Evolutionary conservation across 140 eudicot species (phyloP), one percentile per base, ranked within the genome.

Genomic region (Ambrosia hybrid): DNA sequence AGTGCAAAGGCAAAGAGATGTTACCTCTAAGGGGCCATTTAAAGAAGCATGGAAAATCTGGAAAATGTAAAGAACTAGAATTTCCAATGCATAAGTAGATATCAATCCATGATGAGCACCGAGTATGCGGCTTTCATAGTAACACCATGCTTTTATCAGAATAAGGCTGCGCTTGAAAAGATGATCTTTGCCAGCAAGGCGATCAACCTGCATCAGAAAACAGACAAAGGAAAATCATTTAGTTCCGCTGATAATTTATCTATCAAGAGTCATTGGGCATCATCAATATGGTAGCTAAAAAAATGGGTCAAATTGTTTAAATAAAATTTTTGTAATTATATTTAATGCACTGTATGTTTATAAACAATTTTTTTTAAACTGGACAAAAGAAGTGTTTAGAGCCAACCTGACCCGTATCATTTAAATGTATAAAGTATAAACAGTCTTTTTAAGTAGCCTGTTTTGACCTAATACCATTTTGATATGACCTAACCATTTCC

Each of bases 41-140:
- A 83, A 73, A 55, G 86, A 75, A 45, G 88, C 78, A 81, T 88
- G 81, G 65, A 83, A 88, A 30, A 79, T 71, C 76, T 85, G 87
- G 82, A 88, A 85, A 12, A 88, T 86, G 79, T 85, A 84, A 3
- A 88, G 78, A 67, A 88, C 82, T 70, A 88, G 57, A 11, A 91
- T 85, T 51, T 88, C 95, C 87, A 88, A 76, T 2, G 95, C 95
- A 68, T 88, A 88, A 38, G 95, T 88, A 66, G 95, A 85, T 55
- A 88, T 83, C 14, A 88, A 77, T 43, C 95, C 95, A 85, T 85
- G 83, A 61, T 80, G 90, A 34, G 88, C 95, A 34, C 95, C 95
- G 37, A 88, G 87, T 63, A 88, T 80, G 11, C 95, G 88, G 73
- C 95, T 88, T 59, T 88, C 95, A 15, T 88, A 88, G 67, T 83